phyloP scores from a whole-genome alignment of 164 flowering plant species.

The Berberis vulgaris region DNA sequence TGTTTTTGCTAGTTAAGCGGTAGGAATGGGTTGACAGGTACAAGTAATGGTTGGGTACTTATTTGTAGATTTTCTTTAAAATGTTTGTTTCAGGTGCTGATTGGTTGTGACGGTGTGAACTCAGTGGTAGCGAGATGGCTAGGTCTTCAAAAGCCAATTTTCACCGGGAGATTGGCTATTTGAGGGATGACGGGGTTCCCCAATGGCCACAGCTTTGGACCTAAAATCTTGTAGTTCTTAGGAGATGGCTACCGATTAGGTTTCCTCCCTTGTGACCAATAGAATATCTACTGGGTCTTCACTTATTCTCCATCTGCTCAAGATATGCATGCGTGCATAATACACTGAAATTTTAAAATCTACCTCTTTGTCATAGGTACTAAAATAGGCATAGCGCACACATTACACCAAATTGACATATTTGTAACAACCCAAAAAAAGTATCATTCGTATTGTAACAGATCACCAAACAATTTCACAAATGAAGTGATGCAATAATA shows the following conservation, averaged over 20 bases:
- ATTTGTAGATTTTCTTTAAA: not conserved
- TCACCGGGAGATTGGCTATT: slow-evolving; percentile 27
- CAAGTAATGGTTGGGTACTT: not conserved
- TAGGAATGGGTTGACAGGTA: no score
- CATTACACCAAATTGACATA: not conserved
- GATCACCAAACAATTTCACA: no score
- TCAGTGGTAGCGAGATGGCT: slow-evolving; percentile 40
- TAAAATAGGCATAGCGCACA: not conserved
- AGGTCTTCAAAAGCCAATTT: slow-evolving; percentile 29
- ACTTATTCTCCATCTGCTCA: slow-evolving; percentile 20
- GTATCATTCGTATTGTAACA: no score
- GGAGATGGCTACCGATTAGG: slow-evolving; percentile 46
- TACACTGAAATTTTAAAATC: not conserved
- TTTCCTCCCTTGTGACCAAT: slow-evolving; percentile 35
- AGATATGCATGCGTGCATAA: slow-evolving; percentile 12
- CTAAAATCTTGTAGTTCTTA: slow-evolving; percentile 22
- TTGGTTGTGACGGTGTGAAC: slow-evolving; percentile 55
- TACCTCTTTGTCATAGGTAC: not conserved
- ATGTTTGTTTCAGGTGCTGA: slow-evolving; percentile 23
- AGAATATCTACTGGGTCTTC: slow-evolving; percentile 42
- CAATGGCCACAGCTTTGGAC: slow-evolving; percentile 32
- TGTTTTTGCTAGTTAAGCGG: no score
- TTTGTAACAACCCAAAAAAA: no score
- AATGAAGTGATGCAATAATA: no score
- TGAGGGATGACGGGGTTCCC: slow-evolving; percentile 29